Conservation (phyloP, 176 grass and related monocot species). For the Oryza australiensis region DNA sequence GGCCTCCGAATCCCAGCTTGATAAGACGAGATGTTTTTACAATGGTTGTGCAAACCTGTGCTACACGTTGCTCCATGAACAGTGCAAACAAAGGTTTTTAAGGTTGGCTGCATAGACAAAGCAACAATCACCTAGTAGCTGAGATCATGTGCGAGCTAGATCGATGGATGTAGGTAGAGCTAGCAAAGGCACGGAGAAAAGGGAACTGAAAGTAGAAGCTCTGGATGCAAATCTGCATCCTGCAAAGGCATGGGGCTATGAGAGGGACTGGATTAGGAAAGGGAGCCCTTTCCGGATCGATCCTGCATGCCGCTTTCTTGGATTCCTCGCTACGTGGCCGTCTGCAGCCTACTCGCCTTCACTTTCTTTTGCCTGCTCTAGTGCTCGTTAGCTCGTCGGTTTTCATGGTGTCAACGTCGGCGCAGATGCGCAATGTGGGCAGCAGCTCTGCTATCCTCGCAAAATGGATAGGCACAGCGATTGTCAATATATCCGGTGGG, state of each 20-base stretch:
- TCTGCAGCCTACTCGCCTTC: conserved; percentile 31
- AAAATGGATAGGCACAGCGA: neutral
- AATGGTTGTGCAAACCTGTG: neutral
- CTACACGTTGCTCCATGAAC: neutral
- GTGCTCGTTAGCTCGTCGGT: neutral
- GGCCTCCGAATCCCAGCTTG: neutral
- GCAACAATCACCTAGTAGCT: no score
- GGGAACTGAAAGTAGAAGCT: neutral
- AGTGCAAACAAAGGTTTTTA: neutral
- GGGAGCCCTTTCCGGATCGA: conserved; percentile 3
- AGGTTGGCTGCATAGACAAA: neutral
- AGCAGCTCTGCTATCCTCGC: neutral
- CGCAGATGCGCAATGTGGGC: neutral
- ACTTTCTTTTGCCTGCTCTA: neutral
- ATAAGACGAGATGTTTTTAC: no score
- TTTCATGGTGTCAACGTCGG: neutral
- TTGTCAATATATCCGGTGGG: neutral
- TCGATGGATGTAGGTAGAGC: neutral
- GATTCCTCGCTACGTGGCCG: conserved; percentile 12
- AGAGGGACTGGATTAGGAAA: neutral
- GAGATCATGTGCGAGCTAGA: no score
- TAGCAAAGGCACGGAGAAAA: neutral
- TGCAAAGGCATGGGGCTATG: neutral
- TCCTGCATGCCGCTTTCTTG: neutral
- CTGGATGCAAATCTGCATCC: neutral